phyloP scores from a whole-genome alignment of 129 eudicot species.

The Lonicera japonica region DNA sequence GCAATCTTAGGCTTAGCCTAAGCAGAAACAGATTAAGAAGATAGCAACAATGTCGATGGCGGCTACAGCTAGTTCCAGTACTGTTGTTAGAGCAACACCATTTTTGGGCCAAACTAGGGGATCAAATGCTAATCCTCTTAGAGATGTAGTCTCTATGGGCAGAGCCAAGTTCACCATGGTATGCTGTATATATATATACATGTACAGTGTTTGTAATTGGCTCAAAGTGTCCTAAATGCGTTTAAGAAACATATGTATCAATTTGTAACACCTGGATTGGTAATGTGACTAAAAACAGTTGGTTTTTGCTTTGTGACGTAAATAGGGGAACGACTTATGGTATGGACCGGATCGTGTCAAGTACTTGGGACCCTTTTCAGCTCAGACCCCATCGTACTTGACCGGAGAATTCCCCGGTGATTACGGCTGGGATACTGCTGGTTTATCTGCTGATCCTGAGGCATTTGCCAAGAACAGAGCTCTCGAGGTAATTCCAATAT shows the following conservation, averaged over 20 bases:
- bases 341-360: slow-evolving; percentile 35
- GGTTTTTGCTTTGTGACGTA: background rate
- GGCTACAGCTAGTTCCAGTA: slow-evolving; percentile 14
- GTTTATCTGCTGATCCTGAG: slow-evolving; percentile 35
- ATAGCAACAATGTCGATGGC: slow-evolving; percentile 18
- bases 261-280: background rate
- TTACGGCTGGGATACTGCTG: slow-evolving; percentile 37
- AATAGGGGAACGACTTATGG: slow-evolving; percentile 29
- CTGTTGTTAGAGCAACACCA: slow-evolving; percentile 22
- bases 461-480: slow-evolving; percentile 35
- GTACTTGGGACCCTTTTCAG: slow-evolving; percentile 36
- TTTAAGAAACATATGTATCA: no score
- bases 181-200: background rate
- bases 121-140: slow-evolving; percentile 18
- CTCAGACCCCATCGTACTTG: slow-evolving; percentile 30
- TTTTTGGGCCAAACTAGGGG: slow-evolving; percentile 17
- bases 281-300: background rate
- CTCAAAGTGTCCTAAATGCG: no score
- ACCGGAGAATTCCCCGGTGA: slow-evolving; percentile 35
- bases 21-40: background rate
- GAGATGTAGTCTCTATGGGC: slow-evolving; percentile 24
- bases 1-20: background rate
- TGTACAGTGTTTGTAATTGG: no score
- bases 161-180: slow-evolving; percentile 24
- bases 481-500: slow-evolving; percentile 25